Conservation (phyloP, 2,329 filamentous ascomycete species). For the Dryadomyces sulphureus region DNA sequence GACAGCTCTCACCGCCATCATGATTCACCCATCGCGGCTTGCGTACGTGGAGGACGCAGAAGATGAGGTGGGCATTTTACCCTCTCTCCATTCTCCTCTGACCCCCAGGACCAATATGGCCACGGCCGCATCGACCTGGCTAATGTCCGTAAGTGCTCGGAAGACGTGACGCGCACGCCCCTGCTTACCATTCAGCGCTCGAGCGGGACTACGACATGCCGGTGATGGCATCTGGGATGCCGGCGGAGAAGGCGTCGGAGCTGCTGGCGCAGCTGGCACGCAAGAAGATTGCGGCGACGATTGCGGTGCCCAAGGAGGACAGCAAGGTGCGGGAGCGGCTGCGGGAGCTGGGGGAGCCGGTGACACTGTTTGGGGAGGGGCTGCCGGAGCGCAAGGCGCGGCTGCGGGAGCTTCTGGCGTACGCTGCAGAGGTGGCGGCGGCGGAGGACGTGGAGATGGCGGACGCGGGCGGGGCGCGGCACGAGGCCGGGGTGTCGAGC, state of each 20-base stretch:
- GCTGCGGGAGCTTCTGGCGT: slow-evolving; percentile 56
- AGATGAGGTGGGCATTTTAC: slow-evolving; percentile 41
- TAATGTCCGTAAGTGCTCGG: slow-evolving; percentile 31
- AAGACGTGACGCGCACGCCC: too few relatives aligned
- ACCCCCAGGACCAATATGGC: neutral
- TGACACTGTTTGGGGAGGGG: slow-evolving; percentile 89
- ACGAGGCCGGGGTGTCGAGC: slow-evolving; percentile 9
- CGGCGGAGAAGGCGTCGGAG: slow-evolving; percentile 70
- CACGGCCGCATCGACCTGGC: slow-evolving; percentile 22
- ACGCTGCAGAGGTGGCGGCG: slow-evolving; percentile 3
- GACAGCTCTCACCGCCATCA: slow-evolving; percentile 15
- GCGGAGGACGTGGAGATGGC: neutral
- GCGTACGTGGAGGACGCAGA: slow-evolving; percentile 84
- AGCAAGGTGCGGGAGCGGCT: slow-evolving; percentile 66
- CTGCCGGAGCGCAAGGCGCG: slow-evolving; percentile 74
- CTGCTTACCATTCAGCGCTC: slow-evolving; percentile 17
- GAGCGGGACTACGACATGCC: slow-evolving; percentile 81
- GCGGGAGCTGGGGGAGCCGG: slow-evolving; percentile 78
- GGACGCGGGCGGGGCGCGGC: slow-evolving; percentile 7
- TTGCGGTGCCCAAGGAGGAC: slow-evolving; percentile 87
- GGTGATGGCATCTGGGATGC: slow-evolving; percentile 46
- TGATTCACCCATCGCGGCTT: slow-evolving; percentile 78
- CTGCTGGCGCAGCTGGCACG: slow-evolving; percentile 81
- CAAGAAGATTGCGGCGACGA: slow-evolving; percentile 74
- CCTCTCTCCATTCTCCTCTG: neutral